Conservation (phyloP, 441 rosid species). For the Syzygium malaccense region DNA sequence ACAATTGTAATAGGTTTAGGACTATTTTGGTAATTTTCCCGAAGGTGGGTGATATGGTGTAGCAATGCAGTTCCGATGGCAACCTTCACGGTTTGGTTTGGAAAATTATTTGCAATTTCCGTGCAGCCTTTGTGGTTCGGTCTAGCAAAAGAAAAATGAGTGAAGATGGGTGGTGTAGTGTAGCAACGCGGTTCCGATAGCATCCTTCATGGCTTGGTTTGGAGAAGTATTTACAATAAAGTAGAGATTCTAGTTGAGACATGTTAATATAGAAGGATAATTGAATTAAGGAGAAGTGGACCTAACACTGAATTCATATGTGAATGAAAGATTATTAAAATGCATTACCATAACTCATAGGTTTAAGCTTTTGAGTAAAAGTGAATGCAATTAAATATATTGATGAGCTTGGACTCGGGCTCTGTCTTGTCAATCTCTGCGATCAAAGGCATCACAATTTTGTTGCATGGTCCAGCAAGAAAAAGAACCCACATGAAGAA, state of each 20-base stretch:
- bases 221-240: not conserved
- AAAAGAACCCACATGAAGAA: not conserved
- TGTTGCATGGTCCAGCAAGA: not conserved
- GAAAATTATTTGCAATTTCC: too few species aligned
- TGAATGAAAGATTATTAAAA: not conserved
- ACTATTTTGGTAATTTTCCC: too few species aligned
- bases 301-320: not conserved
- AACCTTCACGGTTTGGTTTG: too few species aligned
- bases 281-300: not conserved
- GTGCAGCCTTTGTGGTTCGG: not conserved
- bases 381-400: not conserved
- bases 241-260: not conserved
- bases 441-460: not conserved
- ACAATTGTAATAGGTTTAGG: too few species aligned
- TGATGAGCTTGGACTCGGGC: fast-evolving
- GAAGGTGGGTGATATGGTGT: too few species aligned
- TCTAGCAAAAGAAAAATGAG: not conserved
- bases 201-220: not conserved
- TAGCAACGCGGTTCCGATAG: not conserved
- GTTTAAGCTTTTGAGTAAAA: not conserved
- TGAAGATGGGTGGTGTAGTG: not conserved
- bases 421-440: not conserved
- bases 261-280: not conserved
- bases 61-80: too few species aligned
- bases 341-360: not conserved